phyloP scores from a whole-genome alignment of 2,329 filamentous ascomycete genomes.

The Calycina herbarum region DNA sequence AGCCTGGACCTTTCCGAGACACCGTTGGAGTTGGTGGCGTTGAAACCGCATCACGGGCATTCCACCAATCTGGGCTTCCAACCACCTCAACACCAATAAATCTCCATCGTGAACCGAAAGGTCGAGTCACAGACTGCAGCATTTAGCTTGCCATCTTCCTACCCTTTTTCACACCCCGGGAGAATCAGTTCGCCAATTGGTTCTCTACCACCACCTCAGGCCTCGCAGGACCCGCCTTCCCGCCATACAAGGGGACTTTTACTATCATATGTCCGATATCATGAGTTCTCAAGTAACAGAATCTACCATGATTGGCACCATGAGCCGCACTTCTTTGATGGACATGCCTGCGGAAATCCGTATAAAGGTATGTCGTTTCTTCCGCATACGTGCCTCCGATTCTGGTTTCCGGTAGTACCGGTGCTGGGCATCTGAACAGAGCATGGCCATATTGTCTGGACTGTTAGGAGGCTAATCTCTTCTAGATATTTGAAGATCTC shows the following conservation, averaged over 20 bases:
- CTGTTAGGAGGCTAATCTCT: neutral
- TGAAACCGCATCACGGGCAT: neutral
- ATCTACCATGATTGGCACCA: conserved; percentile 19
- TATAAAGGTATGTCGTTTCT: conserved; percentile 30
- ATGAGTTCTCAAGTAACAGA: neutral
- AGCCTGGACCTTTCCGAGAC: neutral
- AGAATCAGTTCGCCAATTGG: no score
- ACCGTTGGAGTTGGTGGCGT: neutral
- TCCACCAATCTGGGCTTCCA: neutral
- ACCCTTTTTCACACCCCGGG: no score
- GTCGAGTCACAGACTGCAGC: no score
- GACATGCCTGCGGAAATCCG: conserved; percentile 36
- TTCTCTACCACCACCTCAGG: no score
- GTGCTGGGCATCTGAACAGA: neutral
- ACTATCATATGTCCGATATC: neutral
- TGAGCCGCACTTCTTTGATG: conserved; percentile 30
- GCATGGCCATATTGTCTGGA: no score
- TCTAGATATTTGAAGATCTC: conserved; percentile 24
- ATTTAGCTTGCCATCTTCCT: no score
- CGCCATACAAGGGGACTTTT: neutral
- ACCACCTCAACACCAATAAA: neutral
- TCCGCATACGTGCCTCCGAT: neutral
- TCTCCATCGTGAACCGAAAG: neutral
- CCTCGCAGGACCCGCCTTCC: neutral
- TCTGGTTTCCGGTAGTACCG: neutral